Percentiles rank a stretch among this genome's conserved stretches.
Evolutionary conservation across 495 filamentous ascomycete genomes (phyloP).

Genomic region (Rostrohypoxylon terebratum): DNA sequence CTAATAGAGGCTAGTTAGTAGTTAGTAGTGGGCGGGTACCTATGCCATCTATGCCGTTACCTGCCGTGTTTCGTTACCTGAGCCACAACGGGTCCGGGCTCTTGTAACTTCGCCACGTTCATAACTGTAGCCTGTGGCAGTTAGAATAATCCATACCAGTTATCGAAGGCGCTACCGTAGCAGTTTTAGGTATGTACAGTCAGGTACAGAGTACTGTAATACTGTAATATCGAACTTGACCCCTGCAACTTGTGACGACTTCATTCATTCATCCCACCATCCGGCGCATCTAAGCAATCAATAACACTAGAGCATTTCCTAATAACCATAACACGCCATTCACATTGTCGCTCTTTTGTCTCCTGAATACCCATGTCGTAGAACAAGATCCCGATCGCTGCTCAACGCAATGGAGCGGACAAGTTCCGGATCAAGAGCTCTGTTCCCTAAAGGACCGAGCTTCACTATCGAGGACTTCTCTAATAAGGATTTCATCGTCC

Average conservation of each 20-base stretch:
- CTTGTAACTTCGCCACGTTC: neutral
- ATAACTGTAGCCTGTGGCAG: slow-evolving; percentile 13
- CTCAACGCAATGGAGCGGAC: slow-evolving; percentile 58
- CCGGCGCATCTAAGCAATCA: slow-evolving; percentile 20
- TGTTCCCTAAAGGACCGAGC: slow-evolving; percentile 81
- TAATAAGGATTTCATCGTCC: slow-evolving; percentile 93
- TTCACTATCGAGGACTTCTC: slow-evolving; percentile 93
- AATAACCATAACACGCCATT: slow-evolving; percentile 1
- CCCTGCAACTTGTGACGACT: slow-evolving; percentile 17
- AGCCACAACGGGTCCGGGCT: slow-evolving; percentile 26
- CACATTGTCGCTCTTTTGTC: neutral
- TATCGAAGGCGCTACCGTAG: neutral
- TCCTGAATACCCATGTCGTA: slow-evolving; percentile 23
- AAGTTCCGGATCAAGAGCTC: slow-evolving; percentile 64
- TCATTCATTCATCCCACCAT: neutral
- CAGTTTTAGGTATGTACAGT: neutral
- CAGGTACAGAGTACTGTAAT: too few species aligned
- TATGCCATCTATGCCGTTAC: neutral
- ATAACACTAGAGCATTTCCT: slow-evolving; percentile 18
- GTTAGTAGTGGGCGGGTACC: neutral
- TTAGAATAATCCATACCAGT: neutral
- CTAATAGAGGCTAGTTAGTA: too few species aligned
- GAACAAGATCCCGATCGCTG: neutral
- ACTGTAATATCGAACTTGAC: neutral
- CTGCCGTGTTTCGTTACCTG: neutral